These are phyloP conservation scores for Vigna reflexopilosa DNA, from an alignment of 306 rosid species.

Conservation along the genomic window DNA sequence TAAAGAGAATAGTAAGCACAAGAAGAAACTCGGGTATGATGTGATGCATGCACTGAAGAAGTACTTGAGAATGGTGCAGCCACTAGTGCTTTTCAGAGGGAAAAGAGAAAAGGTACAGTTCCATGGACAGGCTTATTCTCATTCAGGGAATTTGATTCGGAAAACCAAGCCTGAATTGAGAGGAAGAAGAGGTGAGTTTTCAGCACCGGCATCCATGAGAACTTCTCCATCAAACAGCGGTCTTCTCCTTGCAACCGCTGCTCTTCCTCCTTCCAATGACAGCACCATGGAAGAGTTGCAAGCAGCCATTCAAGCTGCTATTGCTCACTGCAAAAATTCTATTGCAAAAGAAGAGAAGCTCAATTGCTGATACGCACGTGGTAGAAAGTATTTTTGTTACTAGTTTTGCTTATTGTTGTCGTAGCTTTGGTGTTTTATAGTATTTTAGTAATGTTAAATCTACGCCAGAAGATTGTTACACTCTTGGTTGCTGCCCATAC, in stretches of 20 bases:
- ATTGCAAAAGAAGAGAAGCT: conserved; percentile 67
- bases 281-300: conserved; percentile 98
- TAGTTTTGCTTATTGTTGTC: conserved; percentile 25
- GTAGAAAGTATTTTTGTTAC: background rate
- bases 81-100: conserved; percentile 61
- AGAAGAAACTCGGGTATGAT: conserved; percentile 57
- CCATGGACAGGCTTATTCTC: conserved; percentile 64
- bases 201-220: conserved; percentile 98
- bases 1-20: conserved; percentile 49
- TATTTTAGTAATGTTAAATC: conserved; percentile 28
- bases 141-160: conserved; percentile 70
- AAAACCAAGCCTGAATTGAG: conserved; percentile 57
- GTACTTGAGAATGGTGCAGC: conserved; percentile 69
- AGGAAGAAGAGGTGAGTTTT: conserved; percentile 75
- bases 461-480: background rate
- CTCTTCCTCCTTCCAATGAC: conserved; percentile 64
- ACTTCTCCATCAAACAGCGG: conserved; percentile 95
- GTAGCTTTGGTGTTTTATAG: conserved; percentile 36
- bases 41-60: conserved; percentile 67
- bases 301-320: conserved; percentile 98
- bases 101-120: conserved; percentile 59
- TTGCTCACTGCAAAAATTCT: conserved; percentile 98
- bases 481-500: background rate
- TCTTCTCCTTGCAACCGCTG: conserved; percentile 58
- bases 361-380: conserved; percentile 44